phyloP scores from a whole-genome alignment of 345 rosid genomes.

The Barbarea vulgaris region DNA sequence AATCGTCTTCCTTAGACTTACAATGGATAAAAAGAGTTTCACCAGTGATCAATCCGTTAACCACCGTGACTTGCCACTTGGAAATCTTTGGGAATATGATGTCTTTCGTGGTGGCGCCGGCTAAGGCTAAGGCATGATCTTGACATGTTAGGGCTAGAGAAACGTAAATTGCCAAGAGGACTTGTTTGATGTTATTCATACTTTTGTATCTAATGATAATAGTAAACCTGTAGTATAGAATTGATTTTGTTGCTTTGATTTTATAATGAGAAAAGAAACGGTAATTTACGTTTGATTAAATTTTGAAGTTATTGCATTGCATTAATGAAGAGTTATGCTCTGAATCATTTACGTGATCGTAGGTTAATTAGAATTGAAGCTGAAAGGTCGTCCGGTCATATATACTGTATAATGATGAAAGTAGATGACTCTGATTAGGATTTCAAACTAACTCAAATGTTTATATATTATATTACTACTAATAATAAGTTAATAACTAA shows the following conservation, averaged over 20 bases:
- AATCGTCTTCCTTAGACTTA: constrained; percentile 44
- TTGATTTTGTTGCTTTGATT: not conserved
- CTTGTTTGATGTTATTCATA: constrained; percentile 18
- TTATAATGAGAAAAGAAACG: constrained; percentile 24
- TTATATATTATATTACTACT: too few species aligned
- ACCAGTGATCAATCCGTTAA: constrained; percentile 17
- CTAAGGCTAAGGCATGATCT: constrained; percentile 5
- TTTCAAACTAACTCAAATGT: too few species aligned
- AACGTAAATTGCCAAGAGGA: not conserved
- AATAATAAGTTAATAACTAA: not conserved
- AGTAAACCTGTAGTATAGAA: not conserved
- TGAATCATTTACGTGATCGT: constrained; percentile 11
- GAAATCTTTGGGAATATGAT: constrained; percentile 22
- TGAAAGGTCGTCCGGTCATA: constrained; percentile 19
- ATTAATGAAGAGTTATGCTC: constrained; percentile 19
- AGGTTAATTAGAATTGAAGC: constrained; percentile 6
- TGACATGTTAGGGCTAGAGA: constrained; percentile 6
- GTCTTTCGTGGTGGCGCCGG: not conserved
- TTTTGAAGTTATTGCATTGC: constrained; percentile 22
- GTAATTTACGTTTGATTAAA: not conserved
- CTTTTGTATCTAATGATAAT: not conserved
- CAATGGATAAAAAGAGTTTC: constrained; percentile 35
- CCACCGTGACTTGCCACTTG: constrained; percentile 30
- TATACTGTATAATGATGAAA: not conserved
- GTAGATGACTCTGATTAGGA: not conserved